phyloP scores from a whole-genome alignment of 331 rosid genomes.

The Acacia pycnantha region DNA sequence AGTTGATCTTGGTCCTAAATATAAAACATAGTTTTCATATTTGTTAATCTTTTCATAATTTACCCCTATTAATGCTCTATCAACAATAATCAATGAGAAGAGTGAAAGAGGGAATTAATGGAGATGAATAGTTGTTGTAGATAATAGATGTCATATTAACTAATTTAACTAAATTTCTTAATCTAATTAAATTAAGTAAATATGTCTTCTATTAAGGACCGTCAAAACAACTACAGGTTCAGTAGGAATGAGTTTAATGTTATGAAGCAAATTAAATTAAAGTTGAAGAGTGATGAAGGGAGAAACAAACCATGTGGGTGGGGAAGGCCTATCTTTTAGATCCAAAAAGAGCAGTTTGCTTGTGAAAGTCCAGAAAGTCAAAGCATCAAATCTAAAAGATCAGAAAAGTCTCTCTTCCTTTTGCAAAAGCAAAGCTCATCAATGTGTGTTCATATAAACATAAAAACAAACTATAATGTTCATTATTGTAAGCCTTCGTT shows the following conservation, averaged over 20 bases:
- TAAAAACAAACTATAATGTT: neutral
- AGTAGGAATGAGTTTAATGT: conserved; percentile 32
- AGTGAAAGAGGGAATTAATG: no score
- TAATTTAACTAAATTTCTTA: no score
- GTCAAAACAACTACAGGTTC: neutral
- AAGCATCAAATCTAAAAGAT: conserved; percentile 60
- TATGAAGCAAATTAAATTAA: conserved; percentile 13
- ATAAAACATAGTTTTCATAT: no score
- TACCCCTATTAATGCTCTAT: no score
- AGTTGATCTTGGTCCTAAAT: no score
- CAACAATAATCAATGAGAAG: no score
- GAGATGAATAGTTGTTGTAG: no score
- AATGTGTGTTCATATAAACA: conserved; percentile 16
- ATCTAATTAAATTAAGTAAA: no score
- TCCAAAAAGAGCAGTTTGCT: conserved; percentile 60
- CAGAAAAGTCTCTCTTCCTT: conserved; percentile 23
- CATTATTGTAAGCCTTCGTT: neutral
- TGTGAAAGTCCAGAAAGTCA: conserved; percentile 60
- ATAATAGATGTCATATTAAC: no score
- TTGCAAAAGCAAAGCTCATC: conserved; percentile 20
- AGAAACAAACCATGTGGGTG: conserved; percentile 77
- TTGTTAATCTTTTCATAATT: no score
- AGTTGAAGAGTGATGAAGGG: conserved; percentile 52
- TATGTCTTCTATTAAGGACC: no score
- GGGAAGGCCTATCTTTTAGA: conserved; percentile 60